A percentile compares a stretch with the other conserved stretches of the same genome.
These are phyloP conservation scores for Starmerella powellii DNA, from an alignment of 805 yeast genomes.

Conservation along the genomic window DNA sequence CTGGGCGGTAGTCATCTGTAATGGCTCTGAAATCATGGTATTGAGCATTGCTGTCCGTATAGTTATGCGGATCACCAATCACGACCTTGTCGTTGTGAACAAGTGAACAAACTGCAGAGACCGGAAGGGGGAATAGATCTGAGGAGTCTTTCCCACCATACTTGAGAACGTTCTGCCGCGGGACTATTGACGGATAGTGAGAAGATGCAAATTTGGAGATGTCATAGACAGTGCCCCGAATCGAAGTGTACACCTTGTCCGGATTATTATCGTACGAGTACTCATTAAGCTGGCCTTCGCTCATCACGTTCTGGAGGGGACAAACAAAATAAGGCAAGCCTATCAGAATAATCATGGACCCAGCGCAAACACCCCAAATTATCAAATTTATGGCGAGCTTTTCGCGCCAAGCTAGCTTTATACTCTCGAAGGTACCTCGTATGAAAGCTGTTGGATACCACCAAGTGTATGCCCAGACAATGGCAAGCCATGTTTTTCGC, in stretches of 20 bases:
- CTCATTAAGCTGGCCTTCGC: constrained; percentile 26
- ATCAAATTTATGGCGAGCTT: constrained; percentile 34
- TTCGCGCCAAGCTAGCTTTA: constrained; percentile 35
- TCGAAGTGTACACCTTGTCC: constrained; percentile 28
- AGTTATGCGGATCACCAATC: constrained; percentile 29
- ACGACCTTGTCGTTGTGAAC: constrained; percentile 24
- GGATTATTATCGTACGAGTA: constrained; percentile 26
- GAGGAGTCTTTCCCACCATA: constrained; percentile 32
- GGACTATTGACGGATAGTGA: constrained; percentile 32
- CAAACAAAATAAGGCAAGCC: constrained; percentile 34
- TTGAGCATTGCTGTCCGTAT: constrained; percentile 31
- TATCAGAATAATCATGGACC: constrained; percentile 27
- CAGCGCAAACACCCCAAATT: constrained; percentile 32
- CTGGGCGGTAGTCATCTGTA: constrained; percentile 33
- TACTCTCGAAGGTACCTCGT: constrained; percentile 28
- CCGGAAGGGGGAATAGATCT: constrained; percentile 32
- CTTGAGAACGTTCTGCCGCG: constrained; percentile 27
- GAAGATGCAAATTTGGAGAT: constrained; percentile 30
- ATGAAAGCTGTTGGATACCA: constrained; percentile 33
- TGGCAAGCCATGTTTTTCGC: constrained; percentile 30
- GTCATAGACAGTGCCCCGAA: constrained; percentile 34
- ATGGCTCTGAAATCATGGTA: constrained; percentile 34
- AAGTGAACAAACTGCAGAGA: constrained; percentile 33
- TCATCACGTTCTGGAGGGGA: constrained; percentile 32
- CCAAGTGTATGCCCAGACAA: constrained; percentile 32